phyloP scores from a whole-genome alignment of 176 grass and related monocot genomes.

The Dactylis glomerata region DNA sequence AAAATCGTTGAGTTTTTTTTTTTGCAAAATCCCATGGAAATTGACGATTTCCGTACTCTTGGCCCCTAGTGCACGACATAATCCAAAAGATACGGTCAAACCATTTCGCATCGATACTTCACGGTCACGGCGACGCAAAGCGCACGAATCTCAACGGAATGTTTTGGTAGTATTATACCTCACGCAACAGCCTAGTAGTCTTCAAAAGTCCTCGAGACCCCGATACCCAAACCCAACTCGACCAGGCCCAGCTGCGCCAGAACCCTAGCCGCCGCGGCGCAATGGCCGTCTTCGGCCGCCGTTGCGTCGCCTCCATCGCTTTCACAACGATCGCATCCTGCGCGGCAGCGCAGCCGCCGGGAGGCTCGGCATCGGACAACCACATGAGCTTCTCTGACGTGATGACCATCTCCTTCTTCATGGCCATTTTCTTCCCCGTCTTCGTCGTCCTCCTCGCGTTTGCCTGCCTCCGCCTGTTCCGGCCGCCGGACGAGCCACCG shows the following conservation, averaged over 20 bases:
- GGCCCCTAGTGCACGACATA: too few species aligned
- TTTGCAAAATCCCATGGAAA: too few species aligned
- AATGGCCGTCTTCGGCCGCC: not conserved
- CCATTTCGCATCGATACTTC: not conserved
- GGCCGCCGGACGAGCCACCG: not conserved
- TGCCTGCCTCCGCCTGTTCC: slow-evolving; percentile 40
- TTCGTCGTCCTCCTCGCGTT: slow-evolving; percentile 33
- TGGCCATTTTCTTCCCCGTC: slow-evolving; percentile 38
- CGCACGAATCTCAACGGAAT: not conserved
- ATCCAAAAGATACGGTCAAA: not conserved
- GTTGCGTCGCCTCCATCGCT: not conserved
- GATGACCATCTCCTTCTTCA: slow-evolving; percentile 37
- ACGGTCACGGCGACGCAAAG: not conserved
- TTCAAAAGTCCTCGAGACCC: not conserved
- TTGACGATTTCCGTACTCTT: too few species aligned
- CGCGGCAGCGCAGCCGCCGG: not conserved
- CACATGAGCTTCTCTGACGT: not conserved
- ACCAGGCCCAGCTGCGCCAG: not conserved
- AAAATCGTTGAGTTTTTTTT: too few species aligned
- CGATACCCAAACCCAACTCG: not conserved
- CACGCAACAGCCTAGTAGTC: not conserved
- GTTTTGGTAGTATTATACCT: not conserved
- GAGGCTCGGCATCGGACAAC: not conserved
- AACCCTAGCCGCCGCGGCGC: slow-evolving; percentile 30
- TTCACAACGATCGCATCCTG: not conserved